phyloP scores from a whole-genome alignment of 352 stramenopile species.

The Phytophthora uliginosa region DNA sequence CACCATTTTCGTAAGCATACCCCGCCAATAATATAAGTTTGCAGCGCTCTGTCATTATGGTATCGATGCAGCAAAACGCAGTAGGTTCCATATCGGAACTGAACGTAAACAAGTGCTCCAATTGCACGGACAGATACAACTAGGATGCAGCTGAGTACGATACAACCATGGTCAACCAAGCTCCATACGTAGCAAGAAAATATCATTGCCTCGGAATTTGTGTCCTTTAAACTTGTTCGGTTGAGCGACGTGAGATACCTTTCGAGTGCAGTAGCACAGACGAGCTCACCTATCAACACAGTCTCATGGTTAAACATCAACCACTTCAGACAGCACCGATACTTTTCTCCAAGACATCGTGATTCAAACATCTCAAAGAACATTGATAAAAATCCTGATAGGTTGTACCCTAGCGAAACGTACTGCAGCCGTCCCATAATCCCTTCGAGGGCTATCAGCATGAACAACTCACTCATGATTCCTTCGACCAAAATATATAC shows the following conservation, averaged over 20 bases:
- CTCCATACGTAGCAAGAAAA: slow-evolving; percentile 35
- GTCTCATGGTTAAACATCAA: slow-evolving; percentile 39
- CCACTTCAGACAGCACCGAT: slow-evolving; percentile 16
- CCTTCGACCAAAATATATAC: slow-evolving; percentile 34
- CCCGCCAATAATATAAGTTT: slow-evolving; percentile 27
- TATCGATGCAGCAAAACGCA: slow-evolving; percentile 29
- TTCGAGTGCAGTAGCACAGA: slow-evolving; percentile 27
- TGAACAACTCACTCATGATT: slow-evolving; percentile 38
- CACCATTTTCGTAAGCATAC: slow-evolving; percentile 18
- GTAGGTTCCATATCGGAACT: slow-evolving; percentile 8
- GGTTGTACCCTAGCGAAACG: slow-evolving; percentile 38
- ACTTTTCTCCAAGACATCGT: slow-evolving; percentile 8
- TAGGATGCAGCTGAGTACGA: slow-evolving; percentile 10
- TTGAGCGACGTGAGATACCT: slow-evolving; percentile 31
- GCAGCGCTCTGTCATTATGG: slow-evolving; percentile 14
- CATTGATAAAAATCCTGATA: slow-evolving; percentile 31
- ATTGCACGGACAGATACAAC: slow-evolving; percentile 10
- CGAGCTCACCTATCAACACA: slow-evolving; percentile 26
- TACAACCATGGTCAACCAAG: slow-evolving; percentile 23
- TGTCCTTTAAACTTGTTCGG: slow-evolving; percentile 8
- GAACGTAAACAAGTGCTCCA: slow-evolving; percentile 8
- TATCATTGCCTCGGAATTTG: neutral
- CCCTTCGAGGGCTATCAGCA: slow-evolving; percentile 34
- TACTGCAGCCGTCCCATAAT: slow-evolving; percentile 22
- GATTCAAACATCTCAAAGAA: slow-evolving; percentile 38